Evolutionary conservation across 169 alveolate genomes (phyloP).

Genomic region (Cryptosporidium canis): DNA sequence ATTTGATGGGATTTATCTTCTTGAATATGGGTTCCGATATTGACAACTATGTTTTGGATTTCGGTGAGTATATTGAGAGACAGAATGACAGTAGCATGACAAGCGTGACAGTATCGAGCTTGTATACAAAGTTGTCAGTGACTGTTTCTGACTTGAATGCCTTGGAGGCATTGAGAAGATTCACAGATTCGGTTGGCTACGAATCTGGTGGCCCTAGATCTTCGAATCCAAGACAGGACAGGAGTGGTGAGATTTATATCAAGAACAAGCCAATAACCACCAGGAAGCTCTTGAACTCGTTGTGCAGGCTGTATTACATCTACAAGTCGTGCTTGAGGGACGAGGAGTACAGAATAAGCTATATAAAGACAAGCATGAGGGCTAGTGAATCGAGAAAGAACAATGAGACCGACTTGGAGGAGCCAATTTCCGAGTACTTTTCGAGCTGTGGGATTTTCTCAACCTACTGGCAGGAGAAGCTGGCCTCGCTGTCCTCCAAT

Average conservation of each 20-base stretch:
- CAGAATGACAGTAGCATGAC: not conserved
- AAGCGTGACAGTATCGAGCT: constrained; percentile 25
- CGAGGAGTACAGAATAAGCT: constrained; percentile 30
- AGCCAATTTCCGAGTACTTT: not conserved
- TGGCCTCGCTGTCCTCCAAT: not conserved
- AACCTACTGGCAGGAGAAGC: constrained; percentile 1
- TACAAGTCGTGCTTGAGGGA: constrained; percentile 53
- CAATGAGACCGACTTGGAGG: not conserved
- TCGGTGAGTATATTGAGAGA: constrained; percentile 30
- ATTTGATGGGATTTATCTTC: constrained; percentile 44
- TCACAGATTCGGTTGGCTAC: constrained; percentile 12
- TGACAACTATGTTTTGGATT: constrained; percentile 4
- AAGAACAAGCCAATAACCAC: not conserved
- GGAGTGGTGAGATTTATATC: not conserved
- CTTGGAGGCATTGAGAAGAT: not conserved
- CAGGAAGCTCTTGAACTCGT: not conserved
- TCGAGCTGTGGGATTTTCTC: constrained; percentile 47
- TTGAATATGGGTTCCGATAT: constrained; percentile 15
- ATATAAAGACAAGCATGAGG: constrained; percentile 18
- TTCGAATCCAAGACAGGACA: not conserved
- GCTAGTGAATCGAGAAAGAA: not conserved
- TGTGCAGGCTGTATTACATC: constrained; percentile 24
- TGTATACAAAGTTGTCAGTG: constrained; percentile 20
- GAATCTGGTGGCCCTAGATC: not conserved
- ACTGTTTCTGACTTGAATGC: constrained; percentile 7